These are phyloP conservation scores for Onygena corvina DNA, from an alignment of 2,329 filamentous ascomycete species.

Conservation along the genomic window DNA sequence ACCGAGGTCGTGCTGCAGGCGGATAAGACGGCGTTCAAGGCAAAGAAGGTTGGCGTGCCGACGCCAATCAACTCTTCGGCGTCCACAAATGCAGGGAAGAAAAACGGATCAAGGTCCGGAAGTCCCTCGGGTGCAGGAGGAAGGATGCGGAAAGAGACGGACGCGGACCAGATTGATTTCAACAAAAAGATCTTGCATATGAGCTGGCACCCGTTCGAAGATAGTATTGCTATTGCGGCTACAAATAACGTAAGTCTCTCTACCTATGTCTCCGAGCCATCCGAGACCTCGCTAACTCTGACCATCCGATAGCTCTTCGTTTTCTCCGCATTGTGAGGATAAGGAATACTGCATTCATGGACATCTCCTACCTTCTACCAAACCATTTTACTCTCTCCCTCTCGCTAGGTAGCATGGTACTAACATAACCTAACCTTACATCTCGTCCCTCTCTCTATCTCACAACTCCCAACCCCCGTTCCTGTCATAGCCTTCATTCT, in stretches of 20 bases:
- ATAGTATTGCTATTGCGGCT: slow-evolving; percentile 97
- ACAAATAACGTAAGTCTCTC: slow-evolving; percentile 83
- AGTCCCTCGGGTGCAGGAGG: slow-evolving; percentile 82
- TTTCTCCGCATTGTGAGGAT: slow-evolving; percentile 57
- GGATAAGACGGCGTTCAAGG: slow-evolving; percentile 98
- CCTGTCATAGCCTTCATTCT: background rate
- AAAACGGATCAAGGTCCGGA: slow-evolving; percentile 72
- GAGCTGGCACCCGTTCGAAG: slow-evolving; percentile 99
- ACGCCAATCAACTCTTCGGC: slow-evolving; percentile 80
- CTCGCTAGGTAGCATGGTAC: background rate
- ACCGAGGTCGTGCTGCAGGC: slow-evolving; percentile 95
- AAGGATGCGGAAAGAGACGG: slow-evolving; percentile 96
- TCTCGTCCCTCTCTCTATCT: too few species aligned
- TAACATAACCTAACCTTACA: background rate
- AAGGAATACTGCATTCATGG: background rate
- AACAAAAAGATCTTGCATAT: slow-evolving; percentile 99
- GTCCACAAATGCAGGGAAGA: slow-evolving; percentile 62
- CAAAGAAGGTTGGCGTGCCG: slow-evolving; percentile 96
- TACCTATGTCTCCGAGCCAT: slow-evolving; percentile 11
- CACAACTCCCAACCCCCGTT: background rate
- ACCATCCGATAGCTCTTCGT: slow-evolving; percentile 57
- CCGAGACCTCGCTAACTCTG: slow-evolving; percentile 12
- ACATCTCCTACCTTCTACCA: background rate
- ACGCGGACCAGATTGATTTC: slow-evolving; percentile 98
- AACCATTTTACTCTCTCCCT: slow-evolving; percentile 1